These are phyloP conservation scores for Pseudopediastrum boryanum DNA, from an alignment of 139 green algal genomes.

Conservation along the genomic window DNA sequence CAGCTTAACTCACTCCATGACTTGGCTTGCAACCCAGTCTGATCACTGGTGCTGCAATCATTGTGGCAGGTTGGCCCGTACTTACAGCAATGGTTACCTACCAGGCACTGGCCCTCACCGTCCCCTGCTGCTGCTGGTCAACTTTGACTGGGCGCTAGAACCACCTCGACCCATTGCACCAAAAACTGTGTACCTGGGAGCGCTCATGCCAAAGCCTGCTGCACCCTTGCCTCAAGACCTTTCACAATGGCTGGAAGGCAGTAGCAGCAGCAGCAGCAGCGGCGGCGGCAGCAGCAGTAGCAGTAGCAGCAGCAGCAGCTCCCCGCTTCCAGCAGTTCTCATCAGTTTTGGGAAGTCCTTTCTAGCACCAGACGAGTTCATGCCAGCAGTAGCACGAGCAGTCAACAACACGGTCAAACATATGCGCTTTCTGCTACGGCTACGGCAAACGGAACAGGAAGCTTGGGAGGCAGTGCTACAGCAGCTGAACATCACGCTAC, in stretches of 20 bases:
- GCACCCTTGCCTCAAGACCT: conserved; percentile 8
- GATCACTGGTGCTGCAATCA: too few relatives aligned
- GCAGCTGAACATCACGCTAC: too few relatives aligned
- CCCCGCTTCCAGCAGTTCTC: conserved; percentile 10
- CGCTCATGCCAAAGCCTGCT: conserved; percentile 20
- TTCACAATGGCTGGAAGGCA: conserved; percentile 7
- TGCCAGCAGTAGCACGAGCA: not conserved
- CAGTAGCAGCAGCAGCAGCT: not conserved
- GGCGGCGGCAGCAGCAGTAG: not conserved
- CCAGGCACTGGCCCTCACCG: conserved; percentile 5
- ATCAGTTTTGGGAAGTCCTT: conserved; percentile 28
- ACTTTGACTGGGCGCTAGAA: conserved; percentile 38
- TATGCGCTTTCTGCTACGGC: conserved; percentile 22
- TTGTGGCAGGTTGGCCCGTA: too few relatives aligned
- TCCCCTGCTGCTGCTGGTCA: conserved; percentile 37
- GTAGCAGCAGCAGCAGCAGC: not conserved
- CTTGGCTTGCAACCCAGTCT: too few relatives aligned
- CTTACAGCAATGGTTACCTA: too few relatives aligned
- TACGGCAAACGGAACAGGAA: not conserved
- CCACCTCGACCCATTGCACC: conserved; percentile 8
- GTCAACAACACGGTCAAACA: not conserved
- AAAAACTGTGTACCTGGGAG: conserved; percentile 25
- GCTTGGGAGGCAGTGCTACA: not conserved
- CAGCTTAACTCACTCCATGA: too few relatives aligned
- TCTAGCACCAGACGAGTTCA: not conserved